These are phyloP conservation scores for Celoporthe dispersa DNA, from an alignment of 2,329 filamentous ascomycete genomes.

Conservation along the genomic window DNA sequence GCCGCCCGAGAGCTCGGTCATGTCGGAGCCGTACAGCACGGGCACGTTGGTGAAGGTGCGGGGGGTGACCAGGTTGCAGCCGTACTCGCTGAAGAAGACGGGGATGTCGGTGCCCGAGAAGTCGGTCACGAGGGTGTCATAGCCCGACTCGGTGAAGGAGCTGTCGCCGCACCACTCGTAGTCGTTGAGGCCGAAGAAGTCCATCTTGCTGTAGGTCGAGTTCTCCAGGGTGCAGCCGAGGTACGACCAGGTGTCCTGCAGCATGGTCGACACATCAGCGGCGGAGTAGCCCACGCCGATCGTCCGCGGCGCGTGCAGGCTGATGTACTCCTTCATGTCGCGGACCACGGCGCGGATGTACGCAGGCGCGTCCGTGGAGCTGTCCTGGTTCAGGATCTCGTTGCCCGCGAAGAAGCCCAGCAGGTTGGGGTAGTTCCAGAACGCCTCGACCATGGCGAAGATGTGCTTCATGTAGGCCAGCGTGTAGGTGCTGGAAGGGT, in stretches of 20 bases:
- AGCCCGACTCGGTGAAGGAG: constrained; percentile 48
- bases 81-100: constrained; percentile 78
- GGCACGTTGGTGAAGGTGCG: constrained; percentile 74
- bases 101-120: constrained; percentile 69
- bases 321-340: constrained; percentile 77
- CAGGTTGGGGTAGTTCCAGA: constrained; percentile 63
- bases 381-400: constrained; percentile 71
- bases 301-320: constrained; percentile 64
- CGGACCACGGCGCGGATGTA: constrained; percentile 72
- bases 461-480: constrained; percentile 61
- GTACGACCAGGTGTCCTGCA: constrained; percentile 73
- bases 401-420: constrained; percentile 72
- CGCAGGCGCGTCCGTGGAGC: constrained; percentile 61
- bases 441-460: constrained; percentile 63
- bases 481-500: constrained; percentile 55
- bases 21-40: constrained; percentile 69
- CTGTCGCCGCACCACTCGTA: constrained; percentile 63
- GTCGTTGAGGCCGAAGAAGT: constrained; percentile 75
- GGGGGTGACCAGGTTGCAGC: constrained; percentile 70
- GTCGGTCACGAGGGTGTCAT: constrained; percentile 52
- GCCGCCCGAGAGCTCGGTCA: constrained; percentile 70
- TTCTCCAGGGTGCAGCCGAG: constrained; percentile 64
- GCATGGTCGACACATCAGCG: constrained; percentile 70
- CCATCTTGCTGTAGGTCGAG: constrained; percentile 60
- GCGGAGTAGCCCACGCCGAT: constrained; percentile 78